Evolutionary conservation across 192 early-diverging fungal species (phyloP).

Genomic region (Rhizoclosmatium globosum): DNA sequence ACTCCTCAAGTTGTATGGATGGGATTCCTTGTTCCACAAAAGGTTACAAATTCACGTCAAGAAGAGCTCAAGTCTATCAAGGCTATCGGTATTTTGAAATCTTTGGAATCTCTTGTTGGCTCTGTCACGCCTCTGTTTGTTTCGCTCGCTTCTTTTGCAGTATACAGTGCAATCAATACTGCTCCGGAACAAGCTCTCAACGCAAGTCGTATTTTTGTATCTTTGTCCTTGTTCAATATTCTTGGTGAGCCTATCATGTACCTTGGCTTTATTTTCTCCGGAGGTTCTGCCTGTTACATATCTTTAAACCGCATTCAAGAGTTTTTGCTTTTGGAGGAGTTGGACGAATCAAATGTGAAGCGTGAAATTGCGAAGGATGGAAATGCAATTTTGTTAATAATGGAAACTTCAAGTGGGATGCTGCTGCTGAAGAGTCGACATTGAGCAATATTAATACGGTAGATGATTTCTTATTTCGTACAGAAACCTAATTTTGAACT

Average conservation of each 20-base stretch:
- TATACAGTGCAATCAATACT: constrained; percentile 7
- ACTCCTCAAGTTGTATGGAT: constrained; percentile 37
- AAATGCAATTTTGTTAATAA: constrained; percentile 59
- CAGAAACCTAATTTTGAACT: too few species aligned
- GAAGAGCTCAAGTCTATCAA: constrained; percentile 32
- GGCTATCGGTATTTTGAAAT: constrained; percentile 29
- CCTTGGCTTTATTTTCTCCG: constrained; percentile 22
- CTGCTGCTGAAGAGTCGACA: too few species aligned
- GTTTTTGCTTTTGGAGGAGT: too few species aligned
- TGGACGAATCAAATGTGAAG: too few species aligned
- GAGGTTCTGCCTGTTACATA: constrained; percentile 16
- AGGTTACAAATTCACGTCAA: constrained; percentile 20
- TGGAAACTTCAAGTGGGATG: constrained; percentile 66
- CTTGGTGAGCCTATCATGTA: constrained; percentile 18
- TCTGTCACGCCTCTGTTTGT: constrained; percentile 39
- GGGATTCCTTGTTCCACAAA: constrained; percentile 28
- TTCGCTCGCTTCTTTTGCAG: constrained; percentile 29
- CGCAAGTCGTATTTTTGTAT: constrained; percentile 39
- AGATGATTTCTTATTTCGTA: not conserved
- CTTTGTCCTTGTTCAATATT: constrained; percentile 33
- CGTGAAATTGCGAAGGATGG: constrained; percentile 19
- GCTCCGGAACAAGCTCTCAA: constrained; percentile 7
- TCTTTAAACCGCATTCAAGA: constrained; percentile 27
- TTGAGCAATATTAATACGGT: constrained; percentile 7
- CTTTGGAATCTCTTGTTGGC: constrained; percentile 18